Evolutionary conservation across 768 basidiomycete genomes (phyloP).

Genomic region (Amanita polypyramis): DNA sequence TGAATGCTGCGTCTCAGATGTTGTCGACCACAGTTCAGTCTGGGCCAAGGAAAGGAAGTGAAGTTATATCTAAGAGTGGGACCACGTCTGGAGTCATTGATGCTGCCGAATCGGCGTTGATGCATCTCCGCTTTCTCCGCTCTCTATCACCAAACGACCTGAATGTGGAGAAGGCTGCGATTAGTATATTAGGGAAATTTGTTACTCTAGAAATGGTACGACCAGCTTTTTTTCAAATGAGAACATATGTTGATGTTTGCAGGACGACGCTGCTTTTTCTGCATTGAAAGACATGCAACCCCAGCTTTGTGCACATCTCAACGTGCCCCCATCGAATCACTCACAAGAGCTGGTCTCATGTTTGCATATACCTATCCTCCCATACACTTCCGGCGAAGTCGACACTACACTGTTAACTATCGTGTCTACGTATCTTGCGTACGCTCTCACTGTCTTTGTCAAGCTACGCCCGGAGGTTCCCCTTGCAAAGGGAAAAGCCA

Average conservation of each 20-base stretch:
- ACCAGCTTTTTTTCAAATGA: constrained; percentile 7
- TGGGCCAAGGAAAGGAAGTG: constrained; percentile 42
- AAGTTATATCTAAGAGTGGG: constrained; percentile 13
- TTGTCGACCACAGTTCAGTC: constrained; percentile 42
- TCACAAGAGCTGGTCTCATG: constrained; percentile 8
- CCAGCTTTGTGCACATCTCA: constrained; percentile 26
- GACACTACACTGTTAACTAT: constrained; percentile 35
- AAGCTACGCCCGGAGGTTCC: constrained; percentile 12
- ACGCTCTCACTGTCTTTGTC: constrained; percentile 36
- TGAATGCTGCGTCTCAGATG: constrained; percentile 52
- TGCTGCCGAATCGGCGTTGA: constrained; percentile 28
- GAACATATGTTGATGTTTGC: constrained; percentile 2
- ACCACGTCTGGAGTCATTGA: constrained; percentile 23
- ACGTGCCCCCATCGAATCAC: constrained; percentile 9
- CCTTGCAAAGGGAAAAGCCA: not conserved
- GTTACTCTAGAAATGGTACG: constrained; percentile 63
- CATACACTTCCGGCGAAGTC: constrained; percentile 17
- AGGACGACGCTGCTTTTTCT: constrained; percentile 45
- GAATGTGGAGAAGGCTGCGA: constrained; percentile 68
- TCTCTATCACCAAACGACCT: constrained; percentile 32
- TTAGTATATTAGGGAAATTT: constrained; percentile 56
- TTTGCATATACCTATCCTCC: constrained; percentile 35
- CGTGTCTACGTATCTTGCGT: constrained; percentile 48
- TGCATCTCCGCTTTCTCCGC: constrained; percentile 38
- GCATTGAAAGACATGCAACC: constrained; percentile 37